A percentile compares a stretch with the other conserved stretches of the same genome.
phyloP scores from a whole-genome alignment of 2,329 filamentous ascomycete species.

The Penicillium sp. region DNA sequence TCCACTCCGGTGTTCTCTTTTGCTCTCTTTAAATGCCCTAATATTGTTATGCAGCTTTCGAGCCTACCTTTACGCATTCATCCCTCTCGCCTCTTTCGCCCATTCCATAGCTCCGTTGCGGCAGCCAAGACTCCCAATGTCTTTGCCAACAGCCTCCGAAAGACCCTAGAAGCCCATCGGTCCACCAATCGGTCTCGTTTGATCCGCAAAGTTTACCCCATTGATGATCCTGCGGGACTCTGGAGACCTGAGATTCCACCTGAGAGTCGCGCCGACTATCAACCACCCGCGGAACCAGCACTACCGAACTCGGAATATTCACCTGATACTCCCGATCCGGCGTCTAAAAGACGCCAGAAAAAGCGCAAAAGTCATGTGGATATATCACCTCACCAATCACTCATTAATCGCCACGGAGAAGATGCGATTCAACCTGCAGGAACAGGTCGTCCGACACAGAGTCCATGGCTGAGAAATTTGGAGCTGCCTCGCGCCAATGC shows the following conservation, averaged over 20 bases:
- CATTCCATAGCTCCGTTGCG: constrained; percentile 15
- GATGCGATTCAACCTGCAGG: constrained; percentile 16
- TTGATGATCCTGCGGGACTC: constrained; percentile 15
- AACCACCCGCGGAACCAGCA: constrained; percentile 4
- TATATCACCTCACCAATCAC: background rate
- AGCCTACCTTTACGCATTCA: constrained; percentile 9
- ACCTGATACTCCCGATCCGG: background rate
- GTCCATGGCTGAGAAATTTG: constrained; percentile 35
- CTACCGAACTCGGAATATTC: background rate
- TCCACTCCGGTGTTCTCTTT: constrained; percentile 5
- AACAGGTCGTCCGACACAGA: constrained; percentile 20
- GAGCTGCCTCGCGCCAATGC: constrained; percentile 26
- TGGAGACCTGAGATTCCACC: constrained; percentile 19
- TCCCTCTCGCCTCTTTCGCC: constrained; percentile 11
- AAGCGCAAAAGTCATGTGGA: background rate
- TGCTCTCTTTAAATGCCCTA: constrained; percentile 18
- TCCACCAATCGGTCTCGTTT: constrained; percentile 38
- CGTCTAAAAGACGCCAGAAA: constrained; percentile 7
- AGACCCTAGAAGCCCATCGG: constrained; percentile 46
- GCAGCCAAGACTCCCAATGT: constrained; percentile 25
- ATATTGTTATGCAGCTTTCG: constrained; percentile 28
- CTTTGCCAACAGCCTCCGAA: constrained; percentile 35
- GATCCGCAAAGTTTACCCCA: constrained; percentile 33
- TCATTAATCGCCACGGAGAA: background rate
- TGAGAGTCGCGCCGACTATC: constrained; percentile 17